Conservation (phyloP, 2,329 filamentous ascomycete genomes). For the Ascocoryne sarcoides region DNA sequence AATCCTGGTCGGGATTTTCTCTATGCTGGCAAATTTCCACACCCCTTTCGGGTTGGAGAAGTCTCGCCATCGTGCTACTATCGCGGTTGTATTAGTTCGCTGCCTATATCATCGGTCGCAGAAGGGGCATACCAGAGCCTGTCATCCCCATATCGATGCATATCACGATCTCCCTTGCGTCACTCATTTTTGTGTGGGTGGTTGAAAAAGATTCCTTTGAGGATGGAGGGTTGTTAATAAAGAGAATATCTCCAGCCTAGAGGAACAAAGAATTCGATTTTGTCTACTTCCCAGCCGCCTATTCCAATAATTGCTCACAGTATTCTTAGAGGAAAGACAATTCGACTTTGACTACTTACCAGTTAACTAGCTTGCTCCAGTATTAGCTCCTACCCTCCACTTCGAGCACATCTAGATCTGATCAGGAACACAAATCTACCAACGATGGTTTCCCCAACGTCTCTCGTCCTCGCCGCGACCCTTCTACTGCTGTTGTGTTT, state of each 20-base stretch:
- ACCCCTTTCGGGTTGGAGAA: not conserved
- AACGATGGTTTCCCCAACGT: slow-evolving; percentile 1
- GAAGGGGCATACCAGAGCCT: not conserved
- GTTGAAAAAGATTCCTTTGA: not conserved
- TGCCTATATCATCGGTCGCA: not conserved
- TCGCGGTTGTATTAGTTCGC: not conserved
- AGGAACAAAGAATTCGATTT: not conserved
- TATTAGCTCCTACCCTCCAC: not conserved
- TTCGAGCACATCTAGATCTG: not conserved
- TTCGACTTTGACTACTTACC: no score
- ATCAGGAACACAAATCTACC: not conserved
- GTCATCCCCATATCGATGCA: not conserved
- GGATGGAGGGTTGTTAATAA: not conserved
- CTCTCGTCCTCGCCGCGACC: not conserved
- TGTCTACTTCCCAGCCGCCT: not conserved
- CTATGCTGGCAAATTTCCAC: not conserved
- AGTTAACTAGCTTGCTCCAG: no score
- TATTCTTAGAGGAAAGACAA: no score
- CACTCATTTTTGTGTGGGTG: not conserved
- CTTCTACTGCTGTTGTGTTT: slow-evolving; percentile 1
- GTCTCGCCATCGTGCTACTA: not conserved
- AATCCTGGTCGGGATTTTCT: slow-evolving; percentile 1
- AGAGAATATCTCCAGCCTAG: not conserved
- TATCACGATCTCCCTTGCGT: not conserved
- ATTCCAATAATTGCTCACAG: no score